A percentile compares a stretch with the other conserved stretches of the same genome.
Evolutionary conservation across 1,284 basidiomycete genomes (phyloP).

Genomic region (Irpex rosettiformis): DNA sequence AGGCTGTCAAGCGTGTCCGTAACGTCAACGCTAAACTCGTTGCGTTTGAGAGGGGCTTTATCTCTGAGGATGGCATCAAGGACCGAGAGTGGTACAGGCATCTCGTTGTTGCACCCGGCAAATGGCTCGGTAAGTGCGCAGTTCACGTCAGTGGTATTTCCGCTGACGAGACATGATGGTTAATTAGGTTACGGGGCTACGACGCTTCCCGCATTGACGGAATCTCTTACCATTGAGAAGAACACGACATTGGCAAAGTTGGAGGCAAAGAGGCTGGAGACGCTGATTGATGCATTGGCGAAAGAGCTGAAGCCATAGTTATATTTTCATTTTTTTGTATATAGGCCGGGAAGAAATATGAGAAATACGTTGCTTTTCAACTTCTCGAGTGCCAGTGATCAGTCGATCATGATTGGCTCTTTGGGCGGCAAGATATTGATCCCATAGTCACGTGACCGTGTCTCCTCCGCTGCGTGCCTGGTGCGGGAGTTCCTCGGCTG

Average conservation of each 20-base stretch:
- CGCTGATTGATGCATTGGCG: constrained; percentile 42
- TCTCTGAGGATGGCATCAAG: constrained; percentile 75
- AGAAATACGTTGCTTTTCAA: too few species aligned
- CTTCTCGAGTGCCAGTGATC: too few species aligned
- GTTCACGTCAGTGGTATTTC: constrained; percentile 5
- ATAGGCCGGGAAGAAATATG: too few species aligned
- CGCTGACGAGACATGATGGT: background rate
- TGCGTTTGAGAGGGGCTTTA: constrained; percentile 83
- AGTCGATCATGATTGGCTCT: too few species aligned
- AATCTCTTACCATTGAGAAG: constrained; percentile 73
- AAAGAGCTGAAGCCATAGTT: constrained; percentile 10
- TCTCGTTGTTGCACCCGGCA: constrained; percentile 86
- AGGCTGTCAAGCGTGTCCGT: constrained; percentile 61
- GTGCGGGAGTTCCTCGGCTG: background rate
- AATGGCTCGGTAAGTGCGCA: constrained; percentile 69
- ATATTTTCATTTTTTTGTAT: background rate
- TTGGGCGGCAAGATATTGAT: background rate
- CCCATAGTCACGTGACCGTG: too few species aligned
- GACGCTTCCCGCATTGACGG: constrained; percentile 80
- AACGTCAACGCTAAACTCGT: constrained; percentile 70
- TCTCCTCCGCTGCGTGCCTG: background rate
- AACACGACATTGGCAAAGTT: constrained; percentile 56
- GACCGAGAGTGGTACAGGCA: constrained; percentile 86
- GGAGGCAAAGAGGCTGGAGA: constrained; percentile 63
- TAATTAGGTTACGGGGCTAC: constrained; percentile 83